Conservation (phyloP, 352 stramenopile species). For the Chrysophaeum taylorii region DNA sequence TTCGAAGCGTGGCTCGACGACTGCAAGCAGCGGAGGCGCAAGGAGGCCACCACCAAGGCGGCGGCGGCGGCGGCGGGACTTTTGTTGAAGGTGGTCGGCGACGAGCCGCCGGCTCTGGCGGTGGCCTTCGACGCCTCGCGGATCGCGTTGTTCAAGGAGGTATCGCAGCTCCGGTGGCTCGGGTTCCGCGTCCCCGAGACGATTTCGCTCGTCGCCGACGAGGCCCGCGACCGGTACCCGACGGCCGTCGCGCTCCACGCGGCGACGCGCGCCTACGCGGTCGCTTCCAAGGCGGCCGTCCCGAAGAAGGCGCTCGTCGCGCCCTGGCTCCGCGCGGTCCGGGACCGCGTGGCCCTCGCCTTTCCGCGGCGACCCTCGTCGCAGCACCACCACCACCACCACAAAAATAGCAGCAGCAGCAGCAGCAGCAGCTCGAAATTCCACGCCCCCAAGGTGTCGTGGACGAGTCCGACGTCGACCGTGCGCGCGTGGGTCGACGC, state of each 20-base stretch:
- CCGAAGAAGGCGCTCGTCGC: constrained; percentile 47
- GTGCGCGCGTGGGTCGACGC: constrained; percentile 47
- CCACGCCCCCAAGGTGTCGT: constrained; percentile 40
- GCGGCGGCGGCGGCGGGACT: not conserved
- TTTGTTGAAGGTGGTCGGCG: constrained; percentile 5
- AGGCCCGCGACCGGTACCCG: constrained; percentile 90
- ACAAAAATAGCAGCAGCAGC: constrained; percentile 44
- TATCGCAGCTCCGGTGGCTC: constrained; percentile 94
- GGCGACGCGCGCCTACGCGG: constrained; percentile 82
- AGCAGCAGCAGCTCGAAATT: no score
- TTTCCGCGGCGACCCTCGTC: not conserved
- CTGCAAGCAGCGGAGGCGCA: constrained; percentile 48
- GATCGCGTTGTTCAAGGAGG: constrained; percentile 95
- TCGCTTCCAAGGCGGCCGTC: constrained; percentile 41
- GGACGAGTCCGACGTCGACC: constrained; percentile 37
- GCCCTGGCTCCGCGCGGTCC: constrained; percentile 45
- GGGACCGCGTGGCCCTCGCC: constrained; percentile 28
- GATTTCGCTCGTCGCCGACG: constrained; percentile 84
- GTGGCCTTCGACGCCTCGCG: constrained; percentile 95
- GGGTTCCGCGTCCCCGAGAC: constrained; percentile 90
- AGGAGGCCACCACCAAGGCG: constrained; percentile 24
- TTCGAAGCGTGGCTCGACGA: constrained; percentile 86
- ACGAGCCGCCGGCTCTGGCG: constrained; percentile 6
- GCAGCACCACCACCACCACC: not conserved
- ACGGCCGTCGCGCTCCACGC: constrained; percentile 91